Conservation (phyloP, 106 monocot genomes). For the Dioscorea dumetorum region DNA sequence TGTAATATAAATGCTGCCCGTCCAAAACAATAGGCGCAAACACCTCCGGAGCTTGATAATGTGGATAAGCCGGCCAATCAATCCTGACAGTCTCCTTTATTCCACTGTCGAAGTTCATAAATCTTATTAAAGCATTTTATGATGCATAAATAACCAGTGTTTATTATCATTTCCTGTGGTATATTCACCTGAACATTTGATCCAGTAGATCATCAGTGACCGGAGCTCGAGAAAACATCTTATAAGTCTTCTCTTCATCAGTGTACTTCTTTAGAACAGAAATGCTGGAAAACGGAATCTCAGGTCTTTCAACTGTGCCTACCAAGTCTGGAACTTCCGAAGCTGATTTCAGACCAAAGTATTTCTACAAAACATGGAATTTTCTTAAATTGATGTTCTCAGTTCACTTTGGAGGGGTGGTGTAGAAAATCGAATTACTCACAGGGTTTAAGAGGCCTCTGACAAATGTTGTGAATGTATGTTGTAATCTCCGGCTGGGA, state of each 20-base stretch:
- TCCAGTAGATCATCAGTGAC: slow-evolving; percentile 53
- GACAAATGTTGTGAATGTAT: slow-evolving; percentile 84
- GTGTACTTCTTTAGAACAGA: slow-evolving; percentile 64
- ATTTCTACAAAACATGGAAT: slow-evolving; percentile 39
- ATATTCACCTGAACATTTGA: slow-evolving; percentile 66
- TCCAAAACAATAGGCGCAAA: slow-evolving; percentile 89
- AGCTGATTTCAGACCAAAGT: slow-evolving; percentile 59
- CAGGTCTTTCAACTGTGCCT: slow-evolving; percentile 72
- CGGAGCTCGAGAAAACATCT: slow-evolving; percentile 70
- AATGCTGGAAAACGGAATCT: slow-evolving; percentile 75
- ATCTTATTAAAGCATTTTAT: neutral
- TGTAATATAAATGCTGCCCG: slow-evolving; percentile 80
- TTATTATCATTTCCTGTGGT: neutral
- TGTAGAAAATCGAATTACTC: slow-evolving; percentile 16
- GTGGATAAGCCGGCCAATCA: slow-evolving; percentile 96
- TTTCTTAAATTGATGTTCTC: too few relatives aligned
- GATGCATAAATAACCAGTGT: neutral
- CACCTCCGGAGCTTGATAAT: slow-evolving; percentile 74
- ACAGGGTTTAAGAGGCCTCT: slow-evolving; percentile 85
- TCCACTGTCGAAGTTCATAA: slow-evolving; percentile 19
- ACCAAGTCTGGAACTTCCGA: slow-evolving; percentile 80
- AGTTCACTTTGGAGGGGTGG: too few relatives aligned
- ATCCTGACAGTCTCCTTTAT: slow-evolving; percentile 70
- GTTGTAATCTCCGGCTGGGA: slow-evolving; percentile 77
- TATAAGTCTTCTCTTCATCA: slow-evolving; percentile 65